Conservation (phyloP, 129 eudicot genomes). For the Chrysanthemum seticuspe region DNA sequence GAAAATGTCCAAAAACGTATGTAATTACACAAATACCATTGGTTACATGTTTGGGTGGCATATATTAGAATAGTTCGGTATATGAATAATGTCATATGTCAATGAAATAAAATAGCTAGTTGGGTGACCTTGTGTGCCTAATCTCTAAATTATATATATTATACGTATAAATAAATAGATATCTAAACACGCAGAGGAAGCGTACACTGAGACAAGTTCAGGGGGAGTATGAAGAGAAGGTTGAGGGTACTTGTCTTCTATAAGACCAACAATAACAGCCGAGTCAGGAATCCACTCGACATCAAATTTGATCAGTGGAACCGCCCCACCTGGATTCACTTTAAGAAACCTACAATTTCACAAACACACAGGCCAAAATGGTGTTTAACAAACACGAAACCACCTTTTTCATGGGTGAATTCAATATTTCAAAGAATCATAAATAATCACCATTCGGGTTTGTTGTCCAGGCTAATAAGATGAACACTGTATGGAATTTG, state of each 20-base stretch:
- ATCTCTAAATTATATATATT: too few relatives aligned
- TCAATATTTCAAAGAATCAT: constrained; percentile 2
- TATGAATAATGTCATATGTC: background rate
- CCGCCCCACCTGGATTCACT: constrained; percentile 63
- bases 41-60: background rate
- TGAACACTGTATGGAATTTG: too few relatives aligned
- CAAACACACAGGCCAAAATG: background rate
- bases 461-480: background rate
- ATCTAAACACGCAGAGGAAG: constrained; percentile 10
- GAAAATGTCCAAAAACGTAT: background rate
- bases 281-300: constrained; percentile 77
- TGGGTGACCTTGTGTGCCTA: too few relatives aligned
- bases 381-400: background rate
- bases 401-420: constrained; percentile 8
- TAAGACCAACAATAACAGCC: constrained; percentile 60
- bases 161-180: background rate
- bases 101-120: background rate
- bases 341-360: constrained; percentile 51
- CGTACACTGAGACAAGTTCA: constrained; percentile 62
- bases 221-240: constrained; percentile 66
- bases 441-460: background rate
- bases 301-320: constrained; percentile 59
- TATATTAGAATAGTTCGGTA: too few relatives aligned
- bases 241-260: constrained; percentile 64
- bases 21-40: background rate